Percentiles rank a stretch among this genome's conserved stretches.
Conservation (phyloP, 768 basidiomycete genomes). For the Candolleomyces eurysporus region DNA sequence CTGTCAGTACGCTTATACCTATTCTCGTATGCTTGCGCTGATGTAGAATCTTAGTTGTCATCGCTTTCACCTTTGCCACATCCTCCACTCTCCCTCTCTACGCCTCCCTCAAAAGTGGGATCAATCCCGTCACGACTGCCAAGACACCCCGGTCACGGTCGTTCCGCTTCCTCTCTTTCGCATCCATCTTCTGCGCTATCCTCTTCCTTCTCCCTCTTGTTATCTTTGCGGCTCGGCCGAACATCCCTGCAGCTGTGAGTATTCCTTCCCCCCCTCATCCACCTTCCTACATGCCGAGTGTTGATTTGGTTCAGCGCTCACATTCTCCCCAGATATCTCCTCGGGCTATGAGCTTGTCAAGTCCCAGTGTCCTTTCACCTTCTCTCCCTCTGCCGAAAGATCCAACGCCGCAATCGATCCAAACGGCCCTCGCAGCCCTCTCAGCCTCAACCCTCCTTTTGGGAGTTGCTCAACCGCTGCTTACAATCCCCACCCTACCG, state of each 20-base stretch:
- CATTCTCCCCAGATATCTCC: constrained; percentile 12
- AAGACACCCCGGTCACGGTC: constrained; percentile 52
- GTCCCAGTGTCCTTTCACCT: constrained; percentile 9
- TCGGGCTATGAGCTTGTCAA: background rate
- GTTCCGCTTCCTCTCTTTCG: constrained; percentile 54
- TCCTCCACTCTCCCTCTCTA: constrained; percentile 66
- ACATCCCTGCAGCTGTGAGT: constrained; percentile 18
- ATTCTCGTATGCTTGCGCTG: no score
- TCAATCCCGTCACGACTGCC: constrained; percentile 33
- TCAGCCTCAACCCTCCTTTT: constrained; percentile 53
- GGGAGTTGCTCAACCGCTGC: constrained; percentile 56
- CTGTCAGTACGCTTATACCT: constrained; percentile 45
- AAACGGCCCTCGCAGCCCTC: constrained; percentile 43
- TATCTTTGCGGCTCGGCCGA: constrained; percentile 44
- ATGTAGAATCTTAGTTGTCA: constrained; percentile 40
- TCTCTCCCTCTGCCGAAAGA: constrained; percentile 11
- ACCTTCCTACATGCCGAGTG: constrained; percentile 1
- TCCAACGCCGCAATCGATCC: constrained; percentile 26
- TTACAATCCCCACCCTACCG: constrained; percentile 54
- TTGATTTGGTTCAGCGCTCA: constrained; percentile 22
- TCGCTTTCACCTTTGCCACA: constrained; percentile 65
- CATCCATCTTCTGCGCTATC: constrained; percentile 48
- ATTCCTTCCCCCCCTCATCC: constrained; percentile 3
- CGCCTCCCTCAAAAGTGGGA: constrained; percentile 49
- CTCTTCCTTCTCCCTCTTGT: constrained; percentile 56